Conservation (phyloP, 179 eudicot genomes). For the Beta macrorhiza region DNA sequence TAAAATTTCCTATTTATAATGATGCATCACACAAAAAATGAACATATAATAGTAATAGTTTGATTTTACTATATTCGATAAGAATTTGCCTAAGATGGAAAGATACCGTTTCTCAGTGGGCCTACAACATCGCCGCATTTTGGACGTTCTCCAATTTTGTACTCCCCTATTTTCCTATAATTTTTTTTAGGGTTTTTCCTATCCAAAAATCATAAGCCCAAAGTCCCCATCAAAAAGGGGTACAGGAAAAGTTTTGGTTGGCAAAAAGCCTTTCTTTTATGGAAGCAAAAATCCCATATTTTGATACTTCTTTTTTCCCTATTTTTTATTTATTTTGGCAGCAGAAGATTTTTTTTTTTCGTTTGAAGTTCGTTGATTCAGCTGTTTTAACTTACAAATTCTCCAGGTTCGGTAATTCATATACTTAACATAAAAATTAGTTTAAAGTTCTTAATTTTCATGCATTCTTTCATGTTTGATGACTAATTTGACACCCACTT, state of each 20-base stretch:
- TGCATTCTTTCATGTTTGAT: neutral
- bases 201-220: constrained; percentile 19
- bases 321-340: neutral
- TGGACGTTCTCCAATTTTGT: neutral
- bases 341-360: neutral
- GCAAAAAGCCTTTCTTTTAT: constrained; percentile 1
- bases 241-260: neutral
- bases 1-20: too few species aligned
- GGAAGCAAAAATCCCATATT: neutral
- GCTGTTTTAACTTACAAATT: neutral
- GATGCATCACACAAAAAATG: too few species aligned
- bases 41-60: too few species aligned
- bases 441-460: neutral
- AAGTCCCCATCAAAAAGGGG: constrained; percentile 25
- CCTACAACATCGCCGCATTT: constrained; percentile 22
- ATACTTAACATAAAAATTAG: neutral
- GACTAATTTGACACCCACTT: constrained; percentile 2
- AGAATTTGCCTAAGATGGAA: constrained; percentile 12
- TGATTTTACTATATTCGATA: too few species aligned
- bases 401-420: constrained; percentile 14
- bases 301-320: neutral
- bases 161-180: neutral
- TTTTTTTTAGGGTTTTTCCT: constrained; percentile 19
- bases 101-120: constrained; percentile 11
- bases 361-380: neutral